Evolutionary conservation across 2,329 filamentous ascomycete genomes (phyloP).

Genomic region (Lasiodiplodia citricola): DNA sequence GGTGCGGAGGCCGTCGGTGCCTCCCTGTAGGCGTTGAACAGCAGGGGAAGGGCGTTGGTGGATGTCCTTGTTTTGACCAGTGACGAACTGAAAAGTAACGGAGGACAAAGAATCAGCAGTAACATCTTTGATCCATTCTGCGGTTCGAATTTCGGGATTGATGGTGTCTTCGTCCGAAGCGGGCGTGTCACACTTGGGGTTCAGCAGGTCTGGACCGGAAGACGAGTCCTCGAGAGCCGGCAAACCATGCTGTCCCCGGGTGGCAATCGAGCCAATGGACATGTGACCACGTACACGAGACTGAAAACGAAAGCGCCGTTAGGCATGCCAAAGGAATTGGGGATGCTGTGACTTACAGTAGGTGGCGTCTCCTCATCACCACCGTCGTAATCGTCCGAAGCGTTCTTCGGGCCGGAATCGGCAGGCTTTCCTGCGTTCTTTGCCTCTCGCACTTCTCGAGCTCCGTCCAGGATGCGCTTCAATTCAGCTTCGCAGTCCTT

Average conservation of each 20-base stretch:
- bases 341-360: neutral
- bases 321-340: neutral
- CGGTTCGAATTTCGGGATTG: neutral
- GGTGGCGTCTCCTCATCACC: neutral
- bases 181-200: too few relatives aligned
- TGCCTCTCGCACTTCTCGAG: neutral
- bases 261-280: neutral
- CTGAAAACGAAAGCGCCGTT: neutral
- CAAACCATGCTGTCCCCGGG: neutral
- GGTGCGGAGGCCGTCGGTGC: neutral
- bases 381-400: neutral
- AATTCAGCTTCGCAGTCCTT: neutral
- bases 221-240: neutral
- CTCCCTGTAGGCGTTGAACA: neutral
- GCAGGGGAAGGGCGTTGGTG: neutral
- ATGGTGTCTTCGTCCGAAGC: too few relatives aligned
- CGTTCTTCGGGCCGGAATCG: neutral
- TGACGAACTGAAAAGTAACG: neutral
- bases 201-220: too few relatives aligned
- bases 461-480: neutral
- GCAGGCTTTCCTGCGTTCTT: neutral
- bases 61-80: neutral
- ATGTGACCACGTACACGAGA: neutral
- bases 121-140: neutral
- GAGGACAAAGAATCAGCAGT: neutral